Conservation (phyloP, 176 grass and related monocot genomes). For the Puya raimondii region DNA sequence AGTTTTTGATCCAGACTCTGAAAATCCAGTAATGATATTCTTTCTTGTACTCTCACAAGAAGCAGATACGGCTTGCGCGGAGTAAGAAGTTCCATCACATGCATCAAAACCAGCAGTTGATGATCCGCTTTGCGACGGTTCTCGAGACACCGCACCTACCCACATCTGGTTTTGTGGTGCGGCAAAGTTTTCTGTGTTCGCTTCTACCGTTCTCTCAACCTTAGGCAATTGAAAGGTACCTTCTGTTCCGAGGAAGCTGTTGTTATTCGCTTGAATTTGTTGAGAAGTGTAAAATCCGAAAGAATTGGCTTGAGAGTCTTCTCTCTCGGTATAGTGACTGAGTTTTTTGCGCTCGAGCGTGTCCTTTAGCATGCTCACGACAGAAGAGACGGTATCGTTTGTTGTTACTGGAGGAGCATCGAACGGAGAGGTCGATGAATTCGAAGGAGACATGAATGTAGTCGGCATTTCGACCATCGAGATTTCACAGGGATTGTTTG, state of each 20-base stretch:
- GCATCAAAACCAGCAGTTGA: constrained; percentile 55
- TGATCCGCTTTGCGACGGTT: constrained; percentile 66
- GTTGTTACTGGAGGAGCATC: constrained; percentile 35
- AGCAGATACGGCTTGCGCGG: constrained; percentile 31
- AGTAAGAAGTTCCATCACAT: constrained; percentile 34
- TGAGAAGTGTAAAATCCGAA: constrained; percentile 39
- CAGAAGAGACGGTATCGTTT: constrained; percentile 47
- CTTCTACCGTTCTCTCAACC: background rate
- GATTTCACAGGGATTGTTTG: constrained; percentile 14
- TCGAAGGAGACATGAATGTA: constrained; percentile 54
- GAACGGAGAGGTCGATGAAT: constrained; percentile 53
- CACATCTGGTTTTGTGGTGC: constrained; percentile 25
- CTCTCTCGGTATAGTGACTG: constrained; percentile 15
- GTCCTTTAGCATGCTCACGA: constrained; percentile 70
- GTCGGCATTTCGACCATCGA: constrained; percentile 24
- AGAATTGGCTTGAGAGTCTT: constrained; percentile 19
- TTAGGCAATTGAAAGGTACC: constrained; percentile 24
- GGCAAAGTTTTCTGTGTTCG: constrained; percentile 5
- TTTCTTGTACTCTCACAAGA: constrained; percentile 44
- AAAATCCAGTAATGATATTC: constrained; percentile 32
- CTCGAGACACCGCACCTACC: constrained; percentile 25
- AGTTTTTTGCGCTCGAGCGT: constrained; percentile 57
- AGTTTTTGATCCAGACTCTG: constrained; percentile 35
- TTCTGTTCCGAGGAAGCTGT: constrained; percentile 14
- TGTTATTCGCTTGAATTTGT: constrained; percentile 24